These are phyloP conservation scores for Daedaleopsis sinensis DNA, from an alignment of 768 basidiomycete species.

Conservation along the genomic window DNA sequence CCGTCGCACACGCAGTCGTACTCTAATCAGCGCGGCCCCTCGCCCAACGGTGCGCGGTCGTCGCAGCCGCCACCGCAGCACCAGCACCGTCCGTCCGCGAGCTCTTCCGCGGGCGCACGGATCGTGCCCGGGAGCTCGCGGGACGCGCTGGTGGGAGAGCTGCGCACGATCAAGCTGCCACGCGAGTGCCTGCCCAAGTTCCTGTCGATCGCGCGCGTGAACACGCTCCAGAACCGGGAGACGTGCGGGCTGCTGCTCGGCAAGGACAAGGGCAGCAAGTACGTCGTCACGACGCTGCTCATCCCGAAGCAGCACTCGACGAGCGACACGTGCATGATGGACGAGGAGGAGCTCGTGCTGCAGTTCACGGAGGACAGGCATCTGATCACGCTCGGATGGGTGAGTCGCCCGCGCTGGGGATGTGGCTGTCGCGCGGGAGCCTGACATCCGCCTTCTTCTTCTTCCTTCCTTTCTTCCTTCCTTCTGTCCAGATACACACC, in stretches of 20 bases:
- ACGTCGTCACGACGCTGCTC: constrained; percentile 75
- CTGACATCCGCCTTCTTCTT: not conserved
- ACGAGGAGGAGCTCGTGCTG: constrained; percentile 85
- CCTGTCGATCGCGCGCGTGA: constrained; percentile 73
- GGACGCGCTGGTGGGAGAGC: constrained; percentile 42
- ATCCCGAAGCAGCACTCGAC: constrained; percentile 90
- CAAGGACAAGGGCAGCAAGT: constrained; percentile 60
- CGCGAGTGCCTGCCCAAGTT: constrained; percentile 75
- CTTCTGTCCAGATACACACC: constrained; percentile 75
- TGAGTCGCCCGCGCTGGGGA: constrained; percentile 38
- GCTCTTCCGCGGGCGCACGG: constrained; percentile 20
- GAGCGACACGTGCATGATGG: constrained; percentile 92
- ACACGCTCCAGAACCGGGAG: constrained; percentile 79
- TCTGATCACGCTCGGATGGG: constrained; percentile 91
- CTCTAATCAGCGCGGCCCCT: constrained; percentile 22
- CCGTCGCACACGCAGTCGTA: constrained; percentile 11
- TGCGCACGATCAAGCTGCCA: constrained; percentile 72
- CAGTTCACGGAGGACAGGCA: constrained; percentile 81
- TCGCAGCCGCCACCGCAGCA: constrained; percentile 30
- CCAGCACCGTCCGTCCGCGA: constrained; percentile 26
- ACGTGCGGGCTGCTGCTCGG: constrained; percentile 88
- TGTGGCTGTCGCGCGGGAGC: not conserved
- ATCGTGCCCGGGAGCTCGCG: constrained; percentile 31
- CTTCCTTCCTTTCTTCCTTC: too few species aligned
- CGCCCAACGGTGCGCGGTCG: constrained; percentile 27